A percentile compares a stretch with the other conserved stretches of the same genome.
These are phyloP conservation scores for Baudoinia panamericana DNA, from an alignment of 495 filamentous ascomycete genomes.

Conservation along the genomic window DNA sequence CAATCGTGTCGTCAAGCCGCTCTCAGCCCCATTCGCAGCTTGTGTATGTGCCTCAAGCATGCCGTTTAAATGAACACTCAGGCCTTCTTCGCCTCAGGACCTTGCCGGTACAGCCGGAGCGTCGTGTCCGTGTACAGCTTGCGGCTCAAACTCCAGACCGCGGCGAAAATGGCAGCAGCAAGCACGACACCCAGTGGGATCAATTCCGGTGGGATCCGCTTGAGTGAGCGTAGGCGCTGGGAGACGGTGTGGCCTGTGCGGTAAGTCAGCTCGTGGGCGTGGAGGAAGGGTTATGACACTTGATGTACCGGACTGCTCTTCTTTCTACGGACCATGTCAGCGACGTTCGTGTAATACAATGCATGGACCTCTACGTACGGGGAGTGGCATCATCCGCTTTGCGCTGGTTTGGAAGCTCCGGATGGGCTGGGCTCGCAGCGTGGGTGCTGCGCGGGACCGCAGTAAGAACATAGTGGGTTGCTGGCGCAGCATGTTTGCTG, in stretches of 20 bases:
- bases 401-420: constrained; percentile 42
- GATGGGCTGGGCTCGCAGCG: constrained; percentile 40
- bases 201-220: constrained; percentile 85
- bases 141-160: constrained; percentile 60
- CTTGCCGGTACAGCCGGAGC: constrained; percentile 57
- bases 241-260: constrained; percentile 85
- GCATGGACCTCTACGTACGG: constrained; percentile 60
- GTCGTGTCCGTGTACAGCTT: constrained; percentile 86
- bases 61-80: not conserved
- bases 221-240: constrained; percentile 76
- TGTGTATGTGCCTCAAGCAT: too few species aligned
- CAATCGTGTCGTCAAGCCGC: too few species aligned
- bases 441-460: constrained; percentile 6
- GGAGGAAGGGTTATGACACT: not conserved
- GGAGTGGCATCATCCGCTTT: constrained; percentile 57
- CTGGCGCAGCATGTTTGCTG: constrained; percentile 19
- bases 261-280: not conserved
- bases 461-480: constrained; percentile 6
- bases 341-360: not conserved
- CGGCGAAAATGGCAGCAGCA: constrained; percentile 56
- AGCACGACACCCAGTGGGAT: constrained; percentile 86
- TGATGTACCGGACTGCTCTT: constrained; percentile 33
- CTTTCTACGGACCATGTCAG: constrained; percentile 28
- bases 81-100: constrained; percentile 1
- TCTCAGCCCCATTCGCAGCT: too few species aligned